A percentile compares a stretch with the other conserved stretches of the same genome.
Conservation (phyloP, 2,329 filamentous ascomycete species). For the Fusarium buharicum region DNA sequence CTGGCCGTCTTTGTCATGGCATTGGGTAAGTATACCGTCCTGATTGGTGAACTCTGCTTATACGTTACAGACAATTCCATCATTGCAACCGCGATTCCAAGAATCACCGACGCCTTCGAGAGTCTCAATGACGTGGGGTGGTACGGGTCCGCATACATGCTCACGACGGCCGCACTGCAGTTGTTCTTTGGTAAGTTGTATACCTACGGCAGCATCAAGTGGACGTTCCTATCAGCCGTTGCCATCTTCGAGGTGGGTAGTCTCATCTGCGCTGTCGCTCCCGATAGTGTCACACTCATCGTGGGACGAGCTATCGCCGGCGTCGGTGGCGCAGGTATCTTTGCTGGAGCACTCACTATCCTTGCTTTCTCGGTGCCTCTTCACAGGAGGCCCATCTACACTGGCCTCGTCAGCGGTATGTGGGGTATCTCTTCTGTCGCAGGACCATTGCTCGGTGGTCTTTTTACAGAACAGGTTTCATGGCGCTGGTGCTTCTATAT, state of each 20-base stretch:
- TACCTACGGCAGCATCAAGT: conserved; percentile 58
- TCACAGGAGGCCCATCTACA: conserved; percentile 49
- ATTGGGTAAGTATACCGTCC: conserved; percentile 44
- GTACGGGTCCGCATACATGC: conserved; percentile 59
- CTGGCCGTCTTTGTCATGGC: conserved; percentile 56
- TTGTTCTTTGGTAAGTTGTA: conserved; percentile 56
- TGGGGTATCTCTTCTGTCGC: conserved; percentile 58
- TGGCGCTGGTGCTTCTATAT: conserved; percentile 58
- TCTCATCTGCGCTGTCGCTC: conserved; percentile 53
- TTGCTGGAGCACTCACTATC: conserved; percentile 57
- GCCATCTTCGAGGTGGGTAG: conserved; percentile 58
- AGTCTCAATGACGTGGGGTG: conserved; percentile 61
- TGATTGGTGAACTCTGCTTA: conserved; percentile 4
- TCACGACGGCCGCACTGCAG: conserved; percentile 55
- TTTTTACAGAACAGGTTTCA: conserved; percentile 50
- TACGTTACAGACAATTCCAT: conserved; percentile 51
- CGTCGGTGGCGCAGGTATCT: conserved; percentile 57
- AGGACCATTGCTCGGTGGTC: conserved; percentile 50
- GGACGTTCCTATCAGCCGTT: conserved; percentile 53
- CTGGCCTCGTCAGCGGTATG: conserved; percentile 54
- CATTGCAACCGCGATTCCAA: conserved; percentile 57
- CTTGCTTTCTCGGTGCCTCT: conserved; percentile 54
- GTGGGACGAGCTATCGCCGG: conserved; percentile 51
- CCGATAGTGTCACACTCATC: conserved; percentile 49
- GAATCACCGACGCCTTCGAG: conserved; percentile 56